Base-by-base conservation (phyloP, 139 green algal species). In the Chlamydomonas applanata region DNA sequence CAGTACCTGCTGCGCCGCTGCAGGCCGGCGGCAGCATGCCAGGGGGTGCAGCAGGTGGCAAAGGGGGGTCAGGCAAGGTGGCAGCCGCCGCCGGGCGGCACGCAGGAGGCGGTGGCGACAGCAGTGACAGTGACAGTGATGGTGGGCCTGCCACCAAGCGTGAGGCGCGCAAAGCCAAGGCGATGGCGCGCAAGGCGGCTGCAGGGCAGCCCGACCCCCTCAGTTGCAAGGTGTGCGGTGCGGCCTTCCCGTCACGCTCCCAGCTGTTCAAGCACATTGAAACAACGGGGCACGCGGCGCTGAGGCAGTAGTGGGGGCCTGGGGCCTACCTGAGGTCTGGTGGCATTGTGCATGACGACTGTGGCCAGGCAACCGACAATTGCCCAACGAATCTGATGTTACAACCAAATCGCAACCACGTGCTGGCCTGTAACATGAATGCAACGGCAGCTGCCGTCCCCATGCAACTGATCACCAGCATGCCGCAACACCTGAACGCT, bases 261-360 rank as follows among this genome's bases (percentile, higher is more conserved):
- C 72, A 92, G 76, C 79, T 95, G 56, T 95, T 95, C 75, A 86
- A 90, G 49, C 90, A 95, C 70, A 87, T 91, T 13, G 24, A 69
- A 13, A 45, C 66, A 17, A 89, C 80, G 13, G 88, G 88, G 20
- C 89, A 94, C 52, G 85, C 88, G 7, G 75, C 72, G 14, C 73
- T 84, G 0, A 89, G 82, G 60, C 11, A 49, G 11, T 49, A 49
- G 11, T n/a, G n/a, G n/a, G n/a, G 40, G 7, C 40, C 40, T 19
- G 7, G 11, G 11, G 40, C 40, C 7, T 11, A 49, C 40, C 7
- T 11, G 40, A 19, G 40, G 7, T 19, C 40, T 7, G 7, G 11
- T 49, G 40, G 7, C 40, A 49, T 49, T 11, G 11, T 49, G 40
- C 40, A 49, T n/a, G 11, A 49, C 40, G 11, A 49, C 40, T 49